phyloP scores from a whole-genome alignment of 2,329 filamentous ascomycete genomes.

The Hymenoscyphus occultus region DNA sequence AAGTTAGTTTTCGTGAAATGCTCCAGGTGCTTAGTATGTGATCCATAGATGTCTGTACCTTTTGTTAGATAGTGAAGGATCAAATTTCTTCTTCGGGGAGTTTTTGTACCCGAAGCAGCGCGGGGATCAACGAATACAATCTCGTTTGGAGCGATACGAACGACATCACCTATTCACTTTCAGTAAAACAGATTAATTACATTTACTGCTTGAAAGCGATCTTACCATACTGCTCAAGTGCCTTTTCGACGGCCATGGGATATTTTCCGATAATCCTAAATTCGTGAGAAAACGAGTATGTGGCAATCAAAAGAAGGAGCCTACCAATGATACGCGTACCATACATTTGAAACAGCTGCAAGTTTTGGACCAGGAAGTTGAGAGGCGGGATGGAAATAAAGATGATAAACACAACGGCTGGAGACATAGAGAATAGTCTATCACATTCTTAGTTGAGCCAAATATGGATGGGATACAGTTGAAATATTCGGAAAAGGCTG shows the following conservation, averaged over 20 bases:
- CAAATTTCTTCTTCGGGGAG: too few relatives aligned
- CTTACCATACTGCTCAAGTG: constrained; percentile 9
- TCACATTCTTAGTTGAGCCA: too few relatives aligned
- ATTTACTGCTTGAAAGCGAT: too few relatives aligned
- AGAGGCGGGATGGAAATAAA: constrained; percentile 17
- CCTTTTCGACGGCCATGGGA: constrained; percentile 12
- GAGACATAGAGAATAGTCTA: too few relatives aligned
- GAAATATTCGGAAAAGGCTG: too few relatives aligned
- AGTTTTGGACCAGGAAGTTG: constrained; percentile 17
- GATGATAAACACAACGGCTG: too few relatives aligned
- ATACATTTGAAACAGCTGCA: constrained; percentile 16
- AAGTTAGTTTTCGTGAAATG: constrained; percentile 9
- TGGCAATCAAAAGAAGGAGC: neutral
- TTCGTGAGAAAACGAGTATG: neutral
- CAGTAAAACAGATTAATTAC: too few relatives aligned
- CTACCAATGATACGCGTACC: constrained; percentile 15
- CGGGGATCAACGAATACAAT: constrained; percentile 22
- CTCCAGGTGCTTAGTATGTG: neutral
- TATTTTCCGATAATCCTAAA: constrained; percentile 12
- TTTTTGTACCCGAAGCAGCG: neutral
- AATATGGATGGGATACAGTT: too few relatives aligned
- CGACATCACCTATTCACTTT: constrained; percentile 13
- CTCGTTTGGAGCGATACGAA: constrained; percentile 26
- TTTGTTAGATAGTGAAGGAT: too few relatives aligned
- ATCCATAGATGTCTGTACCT: neutral